Evolutionary conservation across 495 filamentous ascomycete species (phyloP), one percentile per base, ranked within the genome.

Genomic region (Extremus antarcticus): DNA sequence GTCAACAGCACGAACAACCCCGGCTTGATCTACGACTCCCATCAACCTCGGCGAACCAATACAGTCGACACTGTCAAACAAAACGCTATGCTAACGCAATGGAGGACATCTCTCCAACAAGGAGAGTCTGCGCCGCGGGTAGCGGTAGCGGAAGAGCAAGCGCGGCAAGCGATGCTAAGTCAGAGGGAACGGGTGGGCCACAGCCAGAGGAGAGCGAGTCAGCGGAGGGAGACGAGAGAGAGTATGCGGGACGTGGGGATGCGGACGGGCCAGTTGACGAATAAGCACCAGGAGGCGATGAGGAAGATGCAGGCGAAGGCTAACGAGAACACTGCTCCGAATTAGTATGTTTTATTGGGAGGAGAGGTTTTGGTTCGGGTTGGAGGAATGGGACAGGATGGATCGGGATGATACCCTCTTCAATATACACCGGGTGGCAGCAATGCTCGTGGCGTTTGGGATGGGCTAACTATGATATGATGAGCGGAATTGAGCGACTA

Each of bases 281-380:
- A 87, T 43, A 73, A 83, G 40, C 91, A 97, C 68, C 74, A 84
- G 50, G 82, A 91, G 55, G 88, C 86, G 0, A 77, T 97, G 78
- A 73, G 87, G 60, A 80, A 76, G 66, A 85, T 97, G 84, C 91
- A 95, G 71, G 78, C 81, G 20, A 73, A 73, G 19, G 85, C 84
- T 45, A 45, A 45, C 29, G 29, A 35, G 29, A 35, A 13, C 13
- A 13, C 13, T 4, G n/a, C n/a, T n/a, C n/a, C n/a, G n/a, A n/a
- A n/a, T n/a, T n/a, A n/a, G n/a, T n/a, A n/a, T n/a, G n/a, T 2
- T n/a, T n/a, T n/a, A n/a, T n/a, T 35, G 29, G 29, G 29, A 35
- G 29, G 29, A 35, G 7, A 35, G 29, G 29, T 4, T 35, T 35
- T 7, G 29, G 29, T 35, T 35, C 13, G 29, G 7, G 29, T 7